Conservation (phyloP, 768 basidiomycete genomes). For the Panus rudis region DNA sequence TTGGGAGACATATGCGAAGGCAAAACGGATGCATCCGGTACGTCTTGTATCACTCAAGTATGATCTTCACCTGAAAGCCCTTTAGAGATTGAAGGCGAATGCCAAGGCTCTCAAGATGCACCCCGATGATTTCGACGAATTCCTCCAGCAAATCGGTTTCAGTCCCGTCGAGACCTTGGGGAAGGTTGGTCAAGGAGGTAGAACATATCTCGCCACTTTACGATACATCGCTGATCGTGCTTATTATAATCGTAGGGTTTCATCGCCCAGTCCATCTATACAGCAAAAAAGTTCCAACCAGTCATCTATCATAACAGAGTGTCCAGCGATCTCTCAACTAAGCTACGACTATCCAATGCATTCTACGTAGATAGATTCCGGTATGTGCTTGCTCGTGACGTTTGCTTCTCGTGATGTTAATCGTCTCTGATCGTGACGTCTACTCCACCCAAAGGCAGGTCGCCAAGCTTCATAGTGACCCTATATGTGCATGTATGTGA, state of each 20-base stretch:
- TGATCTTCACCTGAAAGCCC: background rate
- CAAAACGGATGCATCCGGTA: slow-evolving; percentile 61
- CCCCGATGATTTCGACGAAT: slow-evolving; percentile 52
- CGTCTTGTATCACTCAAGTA: slow-evolving; percentile 2
- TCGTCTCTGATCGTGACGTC: slow-evolving; percentile 37
- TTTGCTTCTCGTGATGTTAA: too few relatives aligned
- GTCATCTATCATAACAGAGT: background rate
- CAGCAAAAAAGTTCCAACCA: slow-evolving; percentile 29
- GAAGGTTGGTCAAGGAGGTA: slow-evolving; percentile 59
- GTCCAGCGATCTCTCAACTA: background rate
- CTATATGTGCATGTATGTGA: too few relatives aligned
- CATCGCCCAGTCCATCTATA: slow-evolving; percentile 60
- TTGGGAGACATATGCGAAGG: slow-evolving; percentile 81
- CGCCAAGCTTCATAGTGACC: slow-evolving; percentile 24
- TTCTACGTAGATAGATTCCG: too few relatives aligned
- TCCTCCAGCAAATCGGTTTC: slow-evolving; percentile 62
- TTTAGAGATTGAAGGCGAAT: slow-evolving; percentile 52
- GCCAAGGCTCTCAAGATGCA: slow-evolving; percentile 48
- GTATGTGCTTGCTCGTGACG: too few relatives aligned
- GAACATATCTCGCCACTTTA: slow-evolving; percentile 10
- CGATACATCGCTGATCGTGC: too few relatives aligned
- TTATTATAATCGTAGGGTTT: slow-evolving; percentile 40
- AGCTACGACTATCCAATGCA: too few relatives aligned
- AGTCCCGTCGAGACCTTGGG: slow-evolving; percentile 40
- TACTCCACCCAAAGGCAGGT: slow-evolving; percentile 31